Evolutionary conservation across 495 filamentous ascomycete species (phyloP), one percentile per base, ranked within the genome.

Genomic region (Penicillium turbatum): DNA sequence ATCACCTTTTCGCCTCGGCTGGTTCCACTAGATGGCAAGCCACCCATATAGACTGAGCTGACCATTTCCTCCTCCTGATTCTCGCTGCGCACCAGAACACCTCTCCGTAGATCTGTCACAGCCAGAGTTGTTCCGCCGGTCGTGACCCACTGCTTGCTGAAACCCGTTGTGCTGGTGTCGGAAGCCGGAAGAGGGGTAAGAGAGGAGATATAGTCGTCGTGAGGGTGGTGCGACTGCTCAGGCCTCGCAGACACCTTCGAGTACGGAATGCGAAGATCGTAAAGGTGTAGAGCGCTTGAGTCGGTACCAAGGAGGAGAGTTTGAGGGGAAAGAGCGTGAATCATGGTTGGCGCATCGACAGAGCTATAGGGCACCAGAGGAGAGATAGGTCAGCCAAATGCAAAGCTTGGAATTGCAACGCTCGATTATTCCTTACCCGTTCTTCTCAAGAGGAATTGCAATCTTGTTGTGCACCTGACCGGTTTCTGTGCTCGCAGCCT

Each of bases 51-150:
- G 6, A 81, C 73, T 1, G 87, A 87, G 65, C 86, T 88, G 12
- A 96, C 79, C 51, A 97, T 68, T 67, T 97, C 93, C 52, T 96
- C 93, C 56, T 91, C 93, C 62, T 97, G 91, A 62, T 96, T 88
- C 64, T 96, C 93, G 56, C 89, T 95, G 46, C 83, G 83, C 16
- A 90, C 84, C 10, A 97, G 69, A 1, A 95, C 87, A 5, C 89
- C 89, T 30, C 85, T 76, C 19, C 93, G 82, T 6, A 95, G 74
- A 71, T 98, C 93, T 1, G 90, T 92, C 32, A 96, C 83, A 8
- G 89, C 89, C 13, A 97, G 72, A 1, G 91, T 96, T 1, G 88
- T 90, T 21, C 89, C 91, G 37, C 93, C 95, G 0, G 92, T 96
- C 6, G 85, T 89, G 19, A 96, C 79, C 85, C 89, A 97, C 69